Evolutionary conservation across 208 protist species (phyloP).

Genomic region (Kentomonas sorsogonicus): DNA sequence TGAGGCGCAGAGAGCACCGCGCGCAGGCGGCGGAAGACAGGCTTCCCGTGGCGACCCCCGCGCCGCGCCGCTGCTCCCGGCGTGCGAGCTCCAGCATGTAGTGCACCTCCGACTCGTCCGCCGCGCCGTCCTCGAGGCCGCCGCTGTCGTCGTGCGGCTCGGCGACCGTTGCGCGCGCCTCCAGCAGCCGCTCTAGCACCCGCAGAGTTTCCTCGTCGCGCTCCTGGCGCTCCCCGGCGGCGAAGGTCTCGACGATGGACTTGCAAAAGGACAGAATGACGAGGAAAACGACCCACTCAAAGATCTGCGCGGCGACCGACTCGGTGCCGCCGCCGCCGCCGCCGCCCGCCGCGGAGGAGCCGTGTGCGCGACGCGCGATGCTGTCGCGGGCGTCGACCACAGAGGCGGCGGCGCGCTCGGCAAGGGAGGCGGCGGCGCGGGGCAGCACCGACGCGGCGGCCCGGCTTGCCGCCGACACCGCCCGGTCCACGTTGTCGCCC

Average conservation of each 20-base stretch:
- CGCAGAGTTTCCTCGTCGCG: constrained; percentile 28
- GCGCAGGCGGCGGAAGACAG: no score
- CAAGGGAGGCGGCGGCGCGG: constrained; percentile 23
- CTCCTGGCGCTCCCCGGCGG: constrained; percentile 56
- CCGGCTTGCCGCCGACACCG: constrained; percentile 29
- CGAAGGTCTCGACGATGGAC: constrained; percentile 83
- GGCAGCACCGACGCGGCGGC: constrained; percentile 17
- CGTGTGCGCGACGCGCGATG: constrained; percentile 52
- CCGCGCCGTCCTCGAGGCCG: no score
- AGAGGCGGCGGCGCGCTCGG: constrained; percentile 25
- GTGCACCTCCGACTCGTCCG: not conserved
- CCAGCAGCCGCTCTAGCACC: constrained; percentile 6
- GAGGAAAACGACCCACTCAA: constrained; percentile 53
- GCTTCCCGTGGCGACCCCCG: no score
- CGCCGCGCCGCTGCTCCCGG: not conserved
- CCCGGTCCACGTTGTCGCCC: constrained; percentile 68
- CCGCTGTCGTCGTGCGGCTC: constrained; percentile 11
- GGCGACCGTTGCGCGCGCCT: constrained; percentile 14
- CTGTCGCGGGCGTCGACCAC: constrained; percentile 59
- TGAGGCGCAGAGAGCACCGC: no score
- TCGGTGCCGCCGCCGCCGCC: constrained; percentile 14
- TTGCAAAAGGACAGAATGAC: constrained; percentile 79
- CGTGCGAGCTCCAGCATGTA: no score
- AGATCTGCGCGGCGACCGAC: constrained; percentile 34
- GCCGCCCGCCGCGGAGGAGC: constrained; percentile 8